Conservation (phyloP, 768 basidiomycete genomes). For the Mycena galericulata region DNA sequence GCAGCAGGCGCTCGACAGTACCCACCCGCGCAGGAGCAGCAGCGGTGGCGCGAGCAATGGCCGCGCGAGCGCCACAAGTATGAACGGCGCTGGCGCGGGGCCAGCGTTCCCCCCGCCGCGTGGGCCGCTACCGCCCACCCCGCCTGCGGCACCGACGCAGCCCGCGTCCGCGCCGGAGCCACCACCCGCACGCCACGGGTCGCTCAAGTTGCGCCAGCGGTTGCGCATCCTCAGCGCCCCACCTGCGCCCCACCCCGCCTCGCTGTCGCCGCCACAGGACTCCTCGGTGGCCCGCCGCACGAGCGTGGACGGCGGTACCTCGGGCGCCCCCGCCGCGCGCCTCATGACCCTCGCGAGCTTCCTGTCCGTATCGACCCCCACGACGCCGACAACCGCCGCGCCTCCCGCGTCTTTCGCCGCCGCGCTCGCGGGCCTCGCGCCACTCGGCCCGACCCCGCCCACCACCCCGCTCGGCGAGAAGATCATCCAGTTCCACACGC, state of each 20-base stretch:
- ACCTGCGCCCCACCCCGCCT: slow-evolving; percentile 46
- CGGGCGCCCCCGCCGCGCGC: background rate
- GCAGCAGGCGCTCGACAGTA: too few relatives aligned
- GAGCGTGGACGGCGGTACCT: slow-evolving; percentile 13
- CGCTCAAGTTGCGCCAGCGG: slow-evolving; percentile 72
- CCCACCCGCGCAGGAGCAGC: background rate
- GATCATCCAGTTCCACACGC: slow-evolving; percentile 56
- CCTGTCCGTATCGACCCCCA: slow-evolving; percentile 38
- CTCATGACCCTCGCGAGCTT: slow-evolving; percentile 34
- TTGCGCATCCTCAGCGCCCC: slow-evolving; percentile 77
- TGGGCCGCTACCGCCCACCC: slow-evolving; percentile 56
- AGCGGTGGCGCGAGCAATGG: background rate
- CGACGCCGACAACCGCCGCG: slow-evolving; percentile 44
- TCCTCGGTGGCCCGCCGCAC: slow-evolving; percentile 34
- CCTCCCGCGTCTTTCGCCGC: slow-evolving; percentile 28
- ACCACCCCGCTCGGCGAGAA: slow-evolving; percentile 75
- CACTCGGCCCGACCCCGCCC: slow-evolving; percentile 37
- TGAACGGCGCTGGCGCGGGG: slow-evolving; percentile 60
- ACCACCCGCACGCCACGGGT: slow-evolving; percentile 49
- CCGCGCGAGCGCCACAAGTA: slow-evolving; percentile 23
- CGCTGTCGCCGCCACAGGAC: slow-evolving; percentile 40
- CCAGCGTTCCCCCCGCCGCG: slow-evolving; percentile 60
- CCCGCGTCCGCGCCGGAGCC: slow-evolving; percentile 34
- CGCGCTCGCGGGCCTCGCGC: slow-evolving; percentile 2
- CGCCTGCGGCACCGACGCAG: slow-evolving; percentile 43